Evolutionary conservation across 345 rosid genomes (phyloP).

Genomic region (Ceriops decandra): DNA sequence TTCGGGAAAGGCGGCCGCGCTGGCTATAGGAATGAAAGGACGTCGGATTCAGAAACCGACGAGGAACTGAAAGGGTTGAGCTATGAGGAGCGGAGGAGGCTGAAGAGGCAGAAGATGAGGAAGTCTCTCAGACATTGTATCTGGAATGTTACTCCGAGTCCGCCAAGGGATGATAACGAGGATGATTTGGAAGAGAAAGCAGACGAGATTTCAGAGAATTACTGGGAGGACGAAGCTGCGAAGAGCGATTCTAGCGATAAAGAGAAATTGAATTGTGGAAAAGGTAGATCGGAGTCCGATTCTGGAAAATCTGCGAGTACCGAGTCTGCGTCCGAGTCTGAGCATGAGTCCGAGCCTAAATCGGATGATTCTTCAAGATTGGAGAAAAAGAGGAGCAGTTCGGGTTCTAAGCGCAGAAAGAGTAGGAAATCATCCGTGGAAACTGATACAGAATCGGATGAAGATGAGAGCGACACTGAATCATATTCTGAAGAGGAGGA

Average conservation of each 20-base stretch:
- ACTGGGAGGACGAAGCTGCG: slow-evolving; percentile 20
- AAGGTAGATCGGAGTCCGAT: slow-evolving; percentile 29
- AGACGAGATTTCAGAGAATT: slow-evolving; percentile 42
- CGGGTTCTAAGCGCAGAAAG: slow-evolving; percentile 28
- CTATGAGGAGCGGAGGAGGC: slow-evolving; percentile 72
- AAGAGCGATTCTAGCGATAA: slow-evolving; percentile 33
- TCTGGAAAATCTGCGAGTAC: slow-evolving; percentile 37
- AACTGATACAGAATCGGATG: slow-evolving; percentile 41
- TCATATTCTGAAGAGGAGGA: slow-evolving; percentile 39
- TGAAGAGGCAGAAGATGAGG: slow-evolving; percentile 88
- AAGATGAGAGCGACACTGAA: slow-evolving; percentile 44
- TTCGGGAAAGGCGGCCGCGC: slow-evolving; percentile 24
- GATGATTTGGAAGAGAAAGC: slow-evolving; percentile 34
- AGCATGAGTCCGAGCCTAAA: slow-evolving; percentile 30
- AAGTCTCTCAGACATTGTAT: slow-evolving; percentile 48
- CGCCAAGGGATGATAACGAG: slow-evolving; percentile 50
- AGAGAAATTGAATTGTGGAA: slow-evolving; percentile 28
- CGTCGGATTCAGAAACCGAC: slow-evolving; percentile 69
- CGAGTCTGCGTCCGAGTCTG: slow-evolving; percentile 27
- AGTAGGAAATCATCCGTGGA: slow-evolving; percentile 16
- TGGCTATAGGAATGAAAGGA: slow-evolving; percentile 22
- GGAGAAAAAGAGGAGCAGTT: slow-evolving; percentile 37
- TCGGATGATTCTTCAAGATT: slow-evolving; percentile 29
- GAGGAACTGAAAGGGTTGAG: slow-evolving; percentile 81
- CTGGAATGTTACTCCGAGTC: slow-evolving; percentile 82